Percentiles rank a stretch among this genome's conserved stretches.
Conservation (phyloP, 2,329 filamentous ascomycete species). For the Epichloe gansuensis region DNA sequence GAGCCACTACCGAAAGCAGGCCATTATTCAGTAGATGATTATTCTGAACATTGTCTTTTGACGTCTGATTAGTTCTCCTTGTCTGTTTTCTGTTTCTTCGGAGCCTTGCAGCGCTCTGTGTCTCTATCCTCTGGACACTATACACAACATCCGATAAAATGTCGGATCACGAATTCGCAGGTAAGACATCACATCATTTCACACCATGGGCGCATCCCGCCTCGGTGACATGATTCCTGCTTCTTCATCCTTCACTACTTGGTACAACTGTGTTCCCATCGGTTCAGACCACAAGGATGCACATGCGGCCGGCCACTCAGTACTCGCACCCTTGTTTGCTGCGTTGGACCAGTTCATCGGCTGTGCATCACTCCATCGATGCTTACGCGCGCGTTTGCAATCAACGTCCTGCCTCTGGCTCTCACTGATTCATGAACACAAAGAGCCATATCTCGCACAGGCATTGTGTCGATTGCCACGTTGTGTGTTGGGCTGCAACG, state of each 20-base stretch:
- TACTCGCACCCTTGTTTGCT: constrained; percentile 4
- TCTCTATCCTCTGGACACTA: not conserved
- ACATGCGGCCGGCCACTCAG: not conserved
- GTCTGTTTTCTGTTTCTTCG: not conserved
- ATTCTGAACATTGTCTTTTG: not conserved
- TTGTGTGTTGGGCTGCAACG: not conserved
- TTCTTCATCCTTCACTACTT: not conserved
- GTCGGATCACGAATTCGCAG: constrained; percentile 56
- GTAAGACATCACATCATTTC: constrained; percentile 26
- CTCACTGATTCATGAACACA: not conserved
- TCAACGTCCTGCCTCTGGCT: not conserved
- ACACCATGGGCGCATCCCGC: not conserved
- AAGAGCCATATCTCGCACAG: not conserved
- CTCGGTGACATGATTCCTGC: not conserved
- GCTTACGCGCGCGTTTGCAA: not conserved
- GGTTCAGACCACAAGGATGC: not conserved
- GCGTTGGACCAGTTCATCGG: not conserved
- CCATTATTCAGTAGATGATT: too few species aligned
- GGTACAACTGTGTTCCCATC: not conserved
- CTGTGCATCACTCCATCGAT: not conserved
- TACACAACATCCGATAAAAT: constrained; percentile 25
- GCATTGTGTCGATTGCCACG: not conserved
- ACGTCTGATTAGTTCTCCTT: not conserved
- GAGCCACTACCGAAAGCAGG: too few species aligned
- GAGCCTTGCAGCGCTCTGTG: not conserved